These are phyloP conservation scores for Fomitopsis serialis DNA, from an alignment of 768 basidiomycete species.

Conservation along the genomic window DNA sequence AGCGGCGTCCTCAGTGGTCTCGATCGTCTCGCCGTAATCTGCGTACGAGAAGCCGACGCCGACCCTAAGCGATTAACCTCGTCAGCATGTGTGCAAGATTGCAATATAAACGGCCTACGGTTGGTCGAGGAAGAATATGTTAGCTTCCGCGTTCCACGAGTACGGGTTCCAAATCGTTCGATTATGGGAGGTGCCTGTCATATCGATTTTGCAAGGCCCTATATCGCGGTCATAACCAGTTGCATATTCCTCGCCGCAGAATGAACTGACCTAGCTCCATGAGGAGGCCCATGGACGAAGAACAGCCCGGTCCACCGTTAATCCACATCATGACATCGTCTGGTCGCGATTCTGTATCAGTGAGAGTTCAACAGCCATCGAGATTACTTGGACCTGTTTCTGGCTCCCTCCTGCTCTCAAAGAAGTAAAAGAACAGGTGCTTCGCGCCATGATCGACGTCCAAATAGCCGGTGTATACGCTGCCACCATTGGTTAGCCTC, in stretches of 20 bases:
- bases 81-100: background rate
- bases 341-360: conserved; percentile 9
- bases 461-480: conserved; percentile 43
- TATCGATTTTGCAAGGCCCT: conserved; percentile 62
- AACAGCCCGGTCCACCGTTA: conserved; percentile 61
- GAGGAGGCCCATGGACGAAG: conserved; percentile 49
- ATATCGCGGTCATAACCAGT: background rate
- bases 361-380: background rate
- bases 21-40: conserved; percentile 61
- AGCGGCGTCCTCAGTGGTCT: conserved; percentile 78
- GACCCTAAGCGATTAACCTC: conserved; percentile 32
- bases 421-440: conserved; percentile 56
- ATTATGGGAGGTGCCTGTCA: conserved; percentile 46
- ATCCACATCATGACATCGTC: conserved; percentile 73
- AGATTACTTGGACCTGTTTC: conserved; percentile 25
- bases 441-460: conserved; percentile 45
- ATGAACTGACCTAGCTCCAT: conserved; percentile 47
- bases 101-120: conserved; percentile 23
- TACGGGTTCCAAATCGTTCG: conserved; percentile 61
- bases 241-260: conserved; percentile 22
- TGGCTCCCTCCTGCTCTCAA: conserved; percentile 46
- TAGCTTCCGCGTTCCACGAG: conserved; percentile 61
- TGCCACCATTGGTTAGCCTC: conserved; percentile 6
- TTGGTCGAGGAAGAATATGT: conserved; percentile 71
- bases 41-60: conserved; percentile 72